Conservation (phyloP, 208 protist genomes). For the Acanthamoeba rhysodes region DNA sequence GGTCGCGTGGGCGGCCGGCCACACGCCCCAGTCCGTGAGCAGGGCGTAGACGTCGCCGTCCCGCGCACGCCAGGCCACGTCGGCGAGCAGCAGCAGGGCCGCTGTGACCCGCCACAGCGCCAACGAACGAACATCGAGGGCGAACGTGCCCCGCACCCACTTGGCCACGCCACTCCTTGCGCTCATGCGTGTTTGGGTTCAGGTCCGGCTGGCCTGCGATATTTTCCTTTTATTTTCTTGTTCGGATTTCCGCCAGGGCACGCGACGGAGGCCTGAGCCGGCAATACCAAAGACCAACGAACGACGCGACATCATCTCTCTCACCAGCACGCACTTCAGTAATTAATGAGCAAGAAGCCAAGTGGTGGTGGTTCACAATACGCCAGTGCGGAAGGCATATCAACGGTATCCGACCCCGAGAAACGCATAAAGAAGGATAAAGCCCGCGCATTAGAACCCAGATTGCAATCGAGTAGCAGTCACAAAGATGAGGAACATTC, state of each 20-base stretch:
- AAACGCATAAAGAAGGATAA: constrained; percentile 16
- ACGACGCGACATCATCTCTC: not conserved
- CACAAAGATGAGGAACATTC: not conserved
- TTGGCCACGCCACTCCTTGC: not conserved
- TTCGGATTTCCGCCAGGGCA: too few species aligned
- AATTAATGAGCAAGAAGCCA: constrained; percentile 46
- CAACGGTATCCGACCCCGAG: constrained; percentile 1
- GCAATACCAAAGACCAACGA: not conserved
- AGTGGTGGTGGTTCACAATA: constrained; percentile 14
- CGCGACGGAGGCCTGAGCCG: not conserved
- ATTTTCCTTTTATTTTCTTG: not conserved
- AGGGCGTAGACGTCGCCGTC: constrained; percentile 3
- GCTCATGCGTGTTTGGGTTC: too few species aligned
- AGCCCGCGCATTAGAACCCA: not conserved
- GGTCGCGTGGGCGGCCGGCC: not conserved
- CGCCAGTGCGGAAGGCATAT: constrained; percentile 38
- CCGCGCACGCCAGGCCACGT: not conserved
- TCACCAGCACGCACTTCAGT: not conserved
- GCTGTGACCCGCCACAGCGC: not conserved
- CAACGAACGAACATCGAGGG: not conserved
- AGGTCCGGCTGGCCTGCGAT: too few species aligned
- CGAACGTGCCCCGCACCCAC: not conserved
- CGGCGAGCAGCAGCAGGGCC: not conserved
- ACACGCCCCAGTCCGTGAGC: not conserved
- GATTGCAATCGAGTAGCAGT: not conserved